These are phyloP conservation scores for Physaria fendleri DNA, from an alignment of 345 rosid species.

Conservation along the genomic window DNA sequence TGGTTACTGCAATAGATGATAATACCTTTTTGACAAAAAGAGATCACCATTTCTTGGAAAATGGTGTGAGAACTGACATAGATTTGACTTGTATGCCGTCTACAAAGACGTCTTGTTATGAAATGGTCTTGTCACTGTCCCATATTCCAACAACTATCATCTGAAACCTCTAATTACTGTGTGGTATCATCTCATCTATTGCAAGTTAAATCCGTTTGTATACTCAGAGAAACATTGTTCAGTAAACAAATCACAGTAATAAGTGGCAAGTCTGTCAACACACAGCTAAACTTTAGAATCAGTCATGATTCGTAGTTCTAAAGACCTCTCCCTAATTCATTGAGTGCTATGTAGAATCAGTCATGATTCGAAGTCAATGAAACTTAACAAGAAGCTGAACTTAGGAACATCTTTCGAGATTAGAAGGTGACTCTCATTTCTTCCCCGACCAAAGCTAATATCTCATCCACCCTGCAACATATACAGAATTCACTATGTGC, in stretches of 20 bases:
- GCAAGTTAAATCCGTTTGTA: constrained; percentile 18
- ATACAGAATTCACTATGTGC: background rate
- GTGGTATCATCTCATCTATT: constrained; percentile 12
- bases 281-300: too few relatives aligned
- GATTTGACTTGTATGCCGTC: too few relatives aligned
- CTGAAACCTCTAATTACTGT: too few relatives aligned
- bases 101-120: too few relatives aligned
- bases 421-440: constrained; percentile 49
- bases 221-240: constrained; percentile 12
- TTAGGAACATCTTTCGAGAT: background rate
- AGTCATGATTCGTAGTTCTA: too few relatives aligned
- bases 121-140: too few relatives aligned
- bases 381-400: background rate
- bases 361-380: background rate
- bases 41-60: too few relatives aligned
- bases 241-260: background rate
- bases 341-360: background rate
- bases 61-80: too few relatives aligned
- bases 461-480: constrained; percentile 55
- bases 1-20: too few relatives aligned
- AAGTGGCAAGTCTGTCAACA: background rate
- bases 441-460: constrained; percentile 54
- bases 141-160: too few relatives aligned
- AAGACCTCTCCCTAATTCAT: background rate
- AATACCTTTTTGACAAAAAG: too few relatives aligned